Base-by-base conservation (phyloP, 441 rosid genomes). In the Jatropha multifida region DNA sequence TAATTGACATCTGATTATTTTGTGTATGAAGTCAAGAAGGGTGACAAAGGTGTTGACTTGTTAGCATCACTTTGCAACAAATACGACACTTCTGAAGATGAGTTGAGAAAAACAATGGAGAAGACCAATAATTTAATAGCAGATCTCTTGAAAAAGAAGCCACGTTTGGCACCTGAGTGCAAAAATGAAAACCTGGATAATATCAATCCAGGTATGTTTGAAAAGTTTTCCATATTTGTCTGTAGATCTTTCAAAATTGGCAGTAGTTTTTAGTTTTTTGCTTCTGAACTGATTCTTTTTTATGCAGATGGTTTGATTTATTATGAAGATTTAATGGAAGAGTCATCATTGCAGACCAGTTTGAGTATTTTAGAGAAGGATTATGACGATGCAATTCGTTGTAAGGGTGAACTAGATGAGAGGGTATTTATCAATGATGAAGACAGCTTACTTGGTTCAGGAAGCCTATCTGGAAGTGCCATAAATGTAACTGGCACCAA, bases 51-150 rank as follows among this genome's bases (percentile, higher is more conserved):
- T 26, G 83, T 92, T 61, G 92, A 96, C 83, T 83, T 94, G 85
- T 83, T 90, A 80, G 94, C 91, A 56, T 93, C 98, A 71, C 97
- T 95, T 71, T 90, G 97, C 90, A 83, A 90, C 78, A 88, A 81
- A 76, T 86, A 90, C 81, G 91, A 90, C 55, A 87, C 97, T 26
- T 88, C 97, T 20, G 95, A 95, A 79, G 95, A 90, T 66, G 97
- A 90, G 77, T 78, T 95, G 84, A 88, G 80, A 86, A 83, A 73
- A 78, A 82, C 83, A 60, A 83, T 93, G 89, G 90, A 85, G 63
- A 90, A 83, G 79, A 84, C 93, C 63, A 92, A 90, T 83, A 78
- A 83, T 63, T 61, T 93, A 80, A 88, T 95, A 73, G 87, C 79
- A 67, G 88, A 87, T 67, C 83, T 91, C 77, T 74, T 92, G 86